phyloP scores from a whole-genome alignment of 306 rosid species.

The Malus fusca region DNA sequence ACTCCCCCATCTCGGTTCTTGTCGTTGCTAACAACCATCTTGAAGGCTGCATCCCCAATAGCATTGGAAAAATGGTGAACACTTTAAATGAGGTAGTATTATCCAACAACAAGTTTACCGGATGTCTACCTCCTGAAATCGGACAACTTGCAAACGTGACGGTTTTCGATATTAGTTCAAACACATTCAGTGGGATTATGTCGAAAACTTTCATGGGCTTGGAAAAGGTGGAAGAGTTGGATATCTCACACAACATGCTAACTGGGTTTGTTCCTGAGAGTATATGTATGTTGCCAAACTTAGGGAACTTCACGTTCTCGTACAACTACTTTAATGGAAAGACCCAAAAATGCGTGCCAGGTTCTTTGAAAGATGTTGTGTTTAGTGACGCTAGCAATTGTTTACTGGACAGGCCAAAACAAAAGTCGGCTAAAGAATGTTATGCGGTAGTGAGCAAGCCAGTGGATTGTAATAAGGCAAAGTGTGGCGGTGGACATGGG shows the following conservation, averaged over 20 bases:
- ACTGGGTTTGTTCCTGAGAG: conserved; percentile 48
- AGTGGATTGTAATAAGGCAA: conserved; percentile 55
- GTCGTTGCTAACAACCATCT: conserved; percentile 51
- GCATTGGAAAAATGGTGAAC: conserved; percentile 49
- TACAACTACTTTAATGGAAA: conserved; percentile 59
- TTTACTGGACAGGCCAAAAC: conserved; percentile 53
- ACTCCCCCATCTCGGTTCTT: conserved; percentile 44
- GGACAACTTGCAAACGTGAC: conserved; percentile 25
- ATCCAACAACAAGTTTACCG: conserved; percentile 37
- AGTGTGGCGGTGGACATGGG: conserved; percentile 31
- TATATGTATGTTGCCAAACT: conserved; percentile 40
- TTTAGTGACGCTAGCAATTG: conserved; percentile 47
- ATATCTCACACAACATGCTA: conserved; percentile 40
- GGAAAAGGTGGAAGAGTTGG: conserved; percentile 19
- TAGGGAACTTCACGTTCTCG: conserved; percentile 51
- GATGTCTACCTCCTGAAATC: conserved; percentile 55
- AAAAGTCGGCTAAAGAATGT: conserved; percentile 33
- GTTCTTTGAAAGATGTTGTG: conserved; percentile 4
- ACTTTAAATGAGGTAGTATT: conserved; percentile 44
- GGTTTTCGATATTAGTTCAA: conserved; percentile 42
- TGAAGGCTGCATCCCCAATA: conserved; percentile 51
- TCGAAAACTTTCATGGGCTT: conserved; percentile 32
- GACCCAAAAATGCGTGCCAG: conserved; percentile 42
- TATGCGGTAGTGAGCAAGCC: conserved; percentile 40
- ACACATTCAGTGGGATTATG: conserved; percentile 44